phyloP scores from a whole-genome alignment of 345 rosid species.

The Eucalyptus regnans region DNA sequence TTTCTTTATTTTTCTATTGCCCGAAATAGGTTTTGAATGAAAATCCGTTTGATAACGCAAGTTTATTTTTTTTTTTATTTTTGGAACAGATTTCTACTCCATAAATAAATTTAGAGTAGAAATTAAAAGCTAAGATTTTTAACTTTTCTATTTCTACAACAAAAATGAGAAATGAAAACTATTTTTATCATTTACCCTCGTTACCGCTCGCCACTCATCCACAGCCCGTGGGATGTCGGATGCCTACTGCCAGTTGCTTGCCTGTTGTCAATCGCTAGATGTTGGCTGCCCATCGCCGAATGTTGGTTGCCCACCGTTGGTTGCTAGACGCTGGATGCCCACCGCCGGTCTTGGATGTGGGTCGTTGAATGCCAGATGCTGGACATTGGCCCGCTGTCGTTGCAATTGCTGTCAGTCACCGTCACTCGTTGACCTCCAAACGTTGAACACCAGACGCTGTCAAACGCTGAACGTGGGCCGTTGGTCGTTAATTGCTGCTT shows the following conservation, averaged over 20 bases:
- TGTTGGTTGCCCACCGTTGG: rapidly evolving
- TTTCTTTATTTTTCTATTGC: rapidly evolving
- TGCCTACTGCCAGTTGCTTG: rapidly evolving
- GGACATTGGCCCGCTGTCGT: too few species aligned
- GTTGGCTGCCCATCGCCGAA: rapidly evolving
- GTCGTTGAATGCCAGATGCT: rapidly evolving
- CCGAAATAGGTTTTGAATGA: rapidly evolving
- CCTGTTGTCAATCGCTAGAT: too few species aligned
- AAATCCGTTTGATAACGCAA: too few species aligned
- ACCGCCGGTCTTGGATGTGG: rapidly evolving
- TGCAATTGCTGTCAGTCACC: rapidly evolving
- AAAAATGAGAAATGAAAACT: too few species aligned
- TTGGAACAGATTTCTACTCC: rapidly evolving
- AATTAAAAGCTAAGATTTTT: too few species aligned
- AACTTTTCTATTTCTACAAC: too few species aligned
- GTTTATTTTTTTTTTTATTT: too few species aligned
- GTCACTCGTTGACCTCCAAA: rapidly evolving
- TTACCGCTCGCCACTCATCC: rapidly evolving
- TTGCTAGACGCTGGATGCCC: rapidly evolving
- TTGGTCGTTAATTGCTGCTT: rapidly evolving
- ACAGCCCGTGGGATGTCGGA: rapidly evolving
- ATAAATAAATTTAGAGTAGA: rapidly evolving
- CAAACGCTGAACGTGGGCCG: rapidly evolving
- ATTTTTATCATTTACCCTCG: rapidly evolving
- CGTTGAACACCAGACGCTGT: rapidly evolving